These are phyloP conservation scores for Crataegus laevigata DNA, from an alignment of 306 rosid species.

Conservation along the genomic window DNA sequence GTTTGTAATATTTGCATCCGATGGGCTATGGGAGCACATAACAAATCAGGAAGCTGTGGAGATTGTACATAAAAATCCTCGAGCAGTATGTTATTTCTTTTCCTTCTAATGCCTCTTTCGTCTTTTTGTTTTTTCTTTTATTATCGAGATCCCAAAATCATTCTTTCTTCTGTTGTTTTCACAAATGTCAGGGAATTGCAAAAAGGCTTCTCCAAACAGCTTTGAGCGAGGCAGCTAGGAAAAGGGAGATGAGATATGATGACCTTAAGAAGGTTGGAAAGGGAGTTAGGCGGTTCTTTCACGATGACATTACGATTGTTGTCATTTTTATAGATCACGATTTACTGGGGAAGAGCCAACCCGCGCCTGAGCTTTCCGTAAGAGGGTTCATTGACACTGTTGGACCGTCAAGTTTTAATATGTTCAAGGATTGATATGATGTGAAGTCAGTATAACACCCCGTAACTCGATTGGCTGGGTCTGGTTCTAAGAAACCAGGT, in stretches of 20 bases:
- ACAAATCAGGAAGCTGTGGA: constrained; percentile 74
- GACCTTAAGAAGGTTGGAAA: constrained; percentile 64
- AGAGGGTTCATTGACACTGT: constrained; percentile 63
- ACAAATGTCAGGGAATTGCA: constrained; percentile 60
- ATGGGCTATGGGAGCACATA: constrained; percentile 87
- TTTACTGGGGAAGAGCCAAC: constrained; percentile 27
- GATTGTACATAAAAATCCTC: constrained; percentile 57
- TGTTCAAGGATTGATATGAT: constrained; percentile 35
- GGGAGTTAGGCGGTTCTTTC: constrained; percentile 61
- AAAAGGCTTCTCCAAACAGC: constrained; percentile 60
- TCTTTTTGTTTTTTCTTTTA: neutral
- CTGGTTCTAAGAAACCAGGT: constrained; percentile 26
- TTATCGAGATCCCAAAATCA: neutral
- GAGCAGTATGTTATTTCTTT: constrained; percentile 40
- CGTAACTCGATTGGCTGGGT: constrained; percentile 25
- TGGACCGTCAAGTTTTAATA: constrained; percentile 57
- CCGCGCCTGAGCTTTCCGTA: constrained; percentile 59
- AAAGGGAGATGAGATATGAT: constrained; percentile 58
- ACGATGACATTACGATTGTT: constrained; percentile 74
- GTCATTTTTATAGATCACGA: constrained; percentile 75
- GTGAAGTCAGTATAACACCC: constrained; percentile 27
- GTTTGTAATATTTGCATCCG: constrained; percentile 82
- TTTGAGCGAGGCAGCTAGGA: constrained; percentile 62
- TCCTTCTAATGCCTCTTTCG: neutral
- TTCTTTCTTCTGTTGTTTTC: neutral